Conservation (phyloP, 306 rosid species). For the Trifolium repens region DNA sequence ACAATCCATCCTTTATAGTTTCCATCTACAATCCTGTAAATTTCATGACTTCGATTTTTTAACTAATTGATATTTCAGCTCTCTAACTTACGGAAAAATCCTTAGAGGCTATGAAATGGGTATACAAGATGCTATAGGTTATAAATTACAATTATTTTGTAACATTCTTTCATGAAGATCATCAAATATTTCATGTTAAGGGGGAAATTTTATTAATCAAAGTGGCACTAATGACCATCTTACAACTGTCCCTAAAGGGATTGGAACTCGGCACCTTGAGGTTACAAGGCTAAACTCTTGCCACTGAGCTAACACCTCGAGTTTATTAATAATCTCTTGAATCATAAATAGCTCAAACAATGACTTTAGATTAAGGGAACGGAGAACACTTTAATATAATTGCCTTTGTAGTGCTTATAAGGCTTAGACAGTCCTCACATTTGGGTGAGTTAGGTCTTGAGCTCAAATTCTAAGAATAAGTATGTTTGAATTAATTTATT, state of each 20-base stretch:
- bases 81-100: conserved; percentile 26
- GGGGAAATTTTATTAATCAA: no score
- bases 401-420: no score
- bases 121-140: conserved; percentile 22
- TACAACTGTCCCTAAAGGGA: no score
- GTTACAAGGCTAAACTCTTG: no score
- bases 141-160: background rate
- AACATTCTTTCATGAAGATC: conserved; percentile 7
- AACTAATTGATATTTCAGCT: conserved; percentile 7
- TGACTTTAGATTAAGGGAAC: background rate
- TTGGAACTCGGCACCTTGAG: no score
- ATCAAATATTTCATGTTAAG: background rate
- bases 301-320: no score
- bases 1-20: background rate
- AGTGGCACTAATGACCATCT: no score
- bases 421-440: no score
- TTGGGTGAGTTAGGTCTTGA: no score
- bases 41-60: conserved; percentile 16
- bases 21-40: background rate
- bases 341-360: background rate
- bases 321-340: background rate
- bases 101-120: conserved; percentile 6
- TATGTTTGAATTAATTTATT: no score
- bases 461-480: no score
- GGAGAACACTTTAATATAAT: background rate